Percentiles rank a stretch among this genome's conserved stretches.
Conservation (phyloP, 139 green algal species). For the Raphidocelis subcapitata region DNA sequence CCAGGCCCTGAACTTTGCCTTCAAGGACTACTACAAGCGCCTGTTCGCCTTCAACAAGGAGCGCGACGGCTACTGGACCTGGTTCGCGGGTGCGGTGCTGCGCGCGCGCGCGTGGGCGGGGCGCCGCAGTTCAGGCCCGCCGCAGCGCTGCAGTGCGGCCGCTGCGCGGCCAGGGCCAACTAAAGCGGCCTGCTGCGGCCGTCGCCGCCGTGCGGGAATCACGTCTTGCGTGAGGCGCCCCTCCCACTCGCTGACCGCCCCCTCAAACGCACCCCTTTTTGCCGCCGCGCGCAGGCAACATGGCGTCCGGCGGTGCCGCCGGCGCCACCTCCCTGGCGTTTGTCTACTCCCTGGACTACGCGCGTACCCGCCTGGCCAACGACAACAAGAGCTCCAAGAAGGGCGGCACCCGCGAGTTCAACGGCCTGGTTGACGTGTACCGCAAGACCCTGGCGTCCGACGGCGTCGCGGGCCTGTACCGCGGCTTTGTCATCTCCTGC, state of each 20-base stretch:
- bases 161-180: neutral
- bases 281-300: conserved; percentile 87
- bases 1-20: conserved; percentile 99
- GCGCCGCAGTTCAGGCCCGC: too few species aligned
- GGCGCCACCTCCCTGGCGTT: conserved; percentile 94
- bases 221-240: too few species aligned
- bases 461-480: conserved; percentile 59
- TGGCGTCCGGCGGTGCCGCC: conserved; percentile 93
- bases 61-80: conserved; percentile 92
- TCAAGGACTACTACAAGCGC: conserved; percentile 99
- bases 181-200: too few species aligned
- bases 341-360: conserved; percentile 99
- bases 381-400: conserved; percentile 79
- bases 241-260: too few species aligned
- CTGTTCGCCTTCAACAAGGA: conserved; percentile 94
- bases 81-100: conserved; percentile 81
- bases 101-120: too few species aligned
- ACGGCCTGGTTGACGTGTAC: conserved; percentile 91
- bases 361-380: conserved; percentile 95
- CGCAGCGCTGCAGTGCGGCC: neutral
- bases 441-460: conserved; percentile 70
- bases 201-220: too few species aligned
- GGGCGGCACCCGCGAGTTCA: conserved; percentile 75
- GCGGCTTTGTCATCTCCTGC: conserved; percentile 84
- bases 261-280: neutral